Percentiles rank a stretch among this genome's conserved stretches.
Conservation (phyloP, 108 stramenopile genomes). For the Pseudonitzschia multiseries region DNA sequence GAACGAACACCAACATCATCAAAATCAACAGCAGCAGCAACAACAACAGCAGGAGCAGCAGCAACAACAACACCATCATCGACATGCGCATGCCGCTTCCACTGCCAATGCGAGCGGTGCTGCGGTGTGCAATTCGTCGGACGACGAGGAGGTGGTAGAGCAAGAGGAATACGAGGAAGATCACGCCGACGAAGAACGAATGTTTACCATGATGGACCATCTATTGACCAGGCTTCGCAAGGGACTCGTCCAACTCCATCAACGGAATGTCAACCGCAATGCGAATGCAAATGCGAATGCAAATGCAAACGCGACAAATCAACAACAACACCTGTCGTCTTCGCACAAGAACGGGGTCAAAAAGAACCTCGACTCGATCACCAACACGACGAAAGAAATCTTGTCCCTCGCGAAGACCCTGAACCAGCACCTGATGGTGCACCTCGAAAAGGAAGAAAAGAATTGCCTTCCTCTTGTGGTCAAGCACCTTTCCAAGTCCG, state of each 20-base stretch:
- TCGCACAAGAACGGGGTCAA: conserved; percentile 4
- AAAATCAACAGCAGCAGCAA: neutral
- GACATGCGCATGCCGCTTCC: neutral
- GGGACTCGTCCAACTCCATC: conserved; percentile 30
- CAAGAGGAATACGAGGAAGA: conserved; percentile 93
- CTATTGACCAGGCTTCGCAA: conserved; percentile 61
- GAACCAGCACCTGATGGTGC: conserved; percentile 68
- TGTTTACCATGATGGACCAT: conserved; percentile 77
- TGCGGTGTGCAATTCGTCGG: conserved; percentile 6
- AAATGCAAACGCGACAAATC: no score
- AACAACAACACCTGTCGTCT: neutral
- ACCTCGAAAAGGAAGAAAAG: conserved; percentile 88
- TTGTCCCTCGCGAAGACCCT: conserved; percentile 52
- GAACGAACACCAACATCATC: neutral
- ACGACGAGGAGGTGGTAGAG: conserved; percentile 51
- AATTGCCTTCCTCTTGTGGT: conserved; percentile 87
- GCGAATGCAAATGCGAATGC: neutral
- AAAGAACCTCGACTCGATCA: conserved; percentile 31
- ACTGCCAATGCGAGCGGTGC: neutral
- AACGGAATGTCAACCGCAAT: conserved; percentile 2
- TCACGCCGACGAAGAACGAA: conserved; percentile 88
- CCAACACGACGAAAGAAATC: conserved; percentile 48
- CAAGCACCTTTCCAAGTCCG: conserved; percentile 74
- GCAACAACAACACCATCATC: neutral
- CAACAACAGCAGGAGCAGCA: neutral